A percentile compares a stretch with the other conserved stretches of the same genome.
These are phyloP conservation scores for Ceratobasidium papillatum DNA, from an alignment of 1,284 basidiomycete species.

Conservation along the genomic window DNA sequence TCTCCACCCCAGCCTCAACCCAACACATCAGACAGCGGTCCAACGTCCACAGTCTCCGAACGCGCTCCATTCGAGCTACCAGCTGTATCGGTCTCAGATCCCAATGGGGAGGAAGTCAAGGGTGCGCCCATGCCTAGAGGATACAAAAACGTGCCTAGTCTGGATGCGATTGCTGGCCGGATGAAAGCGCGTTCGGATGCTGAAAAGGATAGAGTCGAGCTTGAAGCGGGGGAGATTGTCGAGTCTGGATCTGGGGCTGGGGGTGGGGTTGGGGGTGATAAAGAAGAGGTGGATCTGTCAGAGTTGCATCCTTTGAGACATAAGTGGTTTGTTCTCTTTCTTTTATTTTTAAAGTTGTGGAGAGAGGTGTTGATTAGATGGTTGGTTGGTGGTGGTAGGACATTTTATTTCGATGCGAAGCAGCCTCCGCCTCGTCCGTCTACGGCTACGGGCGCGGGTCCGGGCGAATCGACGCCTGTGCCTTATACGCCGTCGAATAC, in stretches of 20 bases:
- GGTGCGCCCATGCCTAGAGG: slow-evolving; percentile 37
- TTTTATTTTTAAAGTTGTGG: too few relatives aligned
- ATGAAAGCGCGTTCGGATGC: slow-evolving; percentile 34
- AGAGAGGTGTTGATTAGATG: neutral
- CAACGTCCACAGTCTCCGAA: slow-evolving; percentile 12
- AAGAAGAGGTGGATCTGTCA: slow-evolving; percentile 8
- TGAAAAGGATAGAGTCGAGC: slow-evolving; percentile 7
- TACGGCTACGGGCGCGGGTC: too few relatives aligned
- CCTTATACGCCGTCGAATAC: slow-evolving; percentile 42
- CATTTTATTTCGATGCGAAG: slow-evolving; percentile 44
- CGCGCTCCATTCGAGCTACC: neutral
- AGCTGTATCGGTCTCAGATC: slow-evolving; percentile 27
- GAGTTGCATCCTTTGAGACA: slow-evolving; percentile 43
- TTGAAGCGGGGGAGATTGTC: neutral
- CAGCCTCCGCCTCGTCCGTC: slow-evolving; percentile 11
- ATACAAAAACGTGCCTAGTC: slow-evolving; percentile 45
- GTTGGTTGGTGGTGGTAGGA: slow-evolving; percentile 22
- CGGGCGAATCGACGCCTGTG: slow-evolving; percentile 27
- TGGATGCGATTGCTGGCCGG: slow-evolving; percentile 46
- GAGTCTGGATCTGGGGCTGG: slow-evolving; percentile 16
- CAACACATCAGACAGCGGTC: neutral
- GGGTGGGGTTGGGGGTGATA: neutral
- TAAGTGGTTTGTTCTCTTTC: slow-evolving; percentile 34
- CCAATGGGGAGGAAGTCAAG: slow-evolving; percentile 32
- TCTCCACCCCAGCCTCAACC: too few relatives aligned